Evolutionary conservation across 306 rosid genomes (phyloP), one percentile per base, ranked within the genome.

Genomic region (Vicia faba): DNA sequence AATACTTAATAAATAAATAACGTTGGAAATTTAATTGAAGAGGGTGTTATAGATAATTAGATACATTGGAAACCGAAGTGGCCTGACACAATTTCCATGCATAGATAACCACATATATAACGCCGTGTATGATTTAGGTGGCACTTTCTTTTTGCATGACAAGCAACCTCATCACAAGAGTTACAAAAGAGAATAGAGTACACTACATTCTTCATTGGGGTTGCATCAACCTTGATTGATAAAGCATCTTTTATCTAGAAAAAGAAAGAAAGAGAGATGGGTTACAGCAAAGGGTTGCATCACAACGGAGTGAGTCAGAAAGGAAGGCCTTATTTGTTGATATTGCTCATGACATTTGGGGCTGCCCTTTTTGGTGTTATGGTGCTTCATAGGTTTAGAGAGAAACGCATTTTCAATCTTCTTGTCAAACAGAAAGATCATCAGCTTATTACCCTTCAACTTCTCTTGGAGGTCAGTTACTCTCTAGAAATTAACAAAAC

Each of bases 331-430:
- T 85, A 72, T 60, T 80, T 66, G 33, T 29, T 86, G 61, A 77
- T 88, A 85, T 7, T 90, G 40, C 33, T 93, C 0, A 8, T 90
- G 11, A 89, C 86, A 51, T 93, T 90, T 81, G 99, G 88, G 7
- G 88, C 85, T 13, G 97, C 99, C 12, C 64, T 93, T 71, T 75
- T 90, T 59, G 99, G 95, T 3, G 91, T 89, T 5, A 74, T 89
- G 96, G 68, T 88, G 48, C 88, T 93, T 29, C 93, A 89, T 36
- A 89, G 85, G 78, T 83, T 89, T 70, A 88, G 90, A 76, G 98
- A 93, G 63, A 79, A 80, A 56, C 89, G 98, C 53, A 85, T 93
- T 70, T 88, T 78, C 68, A 77, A 68, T 80, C 90, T 88, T 73
- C 74, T 93, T 50, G 48, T 93, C 75, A 71, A 86, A 25, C 85